These are phyloP conservation scores for Ceratocystis destructans DNA, from an alignment of 2,329 filamentous ascomycete genomes.

Conservation along the genomic window DNA sequence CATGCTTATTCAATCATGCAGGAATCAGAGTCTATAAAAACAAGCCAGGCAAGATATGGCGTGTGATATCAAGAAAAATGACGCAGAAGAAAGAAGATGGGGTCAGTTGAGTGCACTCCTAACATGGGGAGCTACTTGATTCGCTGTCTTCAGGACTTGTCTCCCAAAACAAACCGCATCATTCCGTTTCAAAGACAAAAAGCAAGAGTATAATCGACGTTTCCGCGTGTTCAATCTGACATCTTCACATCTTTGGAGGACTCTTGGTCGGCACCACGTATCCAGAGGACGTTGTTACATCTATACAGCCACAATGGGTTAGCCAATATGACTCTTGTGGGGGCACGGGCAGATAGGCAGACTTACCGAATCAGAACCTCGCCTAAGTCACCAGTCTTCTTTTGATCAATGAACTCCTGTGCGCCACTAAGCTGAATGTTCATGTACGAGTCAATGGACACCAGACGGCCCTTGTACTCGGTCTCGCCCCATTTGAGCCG, in stretches of 20 bases:
- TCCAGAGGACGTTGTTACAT: slow-evolving; percentile 97
- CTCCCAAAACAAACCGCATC: background rate
- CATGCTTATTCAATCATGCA: slow-evolving; percentile 11
- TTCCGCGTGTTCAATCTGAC: slow-evolving; percentile 32
- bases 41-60: slow-evolving; percentile 13
- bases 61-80: slow-evolving; percentile 18
- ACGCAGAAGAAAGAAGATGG: slow-evolving; percentile 1
- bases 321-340: background rate
- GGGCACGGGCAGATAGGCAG: background rate
- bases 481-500: slow-evolving; percentile 96
- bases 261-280: slow-evolving; percentile 45
- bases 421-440: slow-evolving; percentile 87
- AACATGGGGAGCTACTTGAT: background rate
- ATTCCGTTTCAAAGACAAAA: slow-evolving; percentile 8
- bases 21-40: slow-evolving; percentile 10
- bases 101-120: background rate
- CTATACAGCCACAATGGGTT: slow-evolving; percentile 30
- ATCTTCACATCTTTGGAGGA: slow-evolving; percentile 37
- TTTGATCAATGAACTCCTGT: slow-evolving; percentile 82
- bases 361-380: slow-evolving; percentile 79
- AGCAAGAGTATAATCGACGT: background rate
- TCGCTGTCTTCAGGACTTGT: background rate
- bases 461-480: slow-evolving; percentile 87
- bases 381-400: slow-evolving; percentile 71
- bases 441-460: slow-evolving; percentile 97